Percentiles rank a stretch among this genome's conserved stretches.
phyloP scores from a whole-genome alignment of 768 basidiomycete genomes.

The Collybia mongolica region DNA sequence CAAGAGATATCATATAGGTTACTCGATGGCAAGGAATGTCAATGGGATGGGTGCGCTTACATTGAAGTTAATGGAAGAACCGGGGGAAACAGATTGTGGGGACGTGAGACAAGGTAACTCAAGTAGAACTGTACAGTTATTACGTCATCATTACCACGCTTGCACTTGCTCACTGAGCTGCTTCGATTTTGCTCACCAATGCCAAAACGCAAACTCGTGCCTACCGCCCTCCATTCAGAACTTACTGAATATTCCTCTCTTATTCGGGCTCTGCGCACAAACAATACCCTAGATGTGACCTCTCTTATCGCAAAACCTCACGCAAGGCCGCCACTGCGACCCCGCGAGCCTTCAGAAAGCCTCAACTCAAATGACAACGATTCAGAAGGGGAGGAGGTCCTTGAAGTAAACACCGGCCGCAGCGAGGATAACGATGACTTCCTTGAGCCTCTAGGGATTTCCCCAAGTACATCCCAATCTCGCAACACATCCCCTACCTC shows the following conservation, averaged over 20 bases:
- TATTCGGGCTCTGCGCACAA: constrained; percentile 61
- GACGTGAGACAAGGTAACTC: constrained; percentile 8
- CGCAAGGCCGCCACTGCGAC: constrained; percentile 1
- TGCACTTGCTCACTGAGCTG: constrained; percentile 7
- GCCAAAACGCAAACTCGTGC: constrained; percentile 44
- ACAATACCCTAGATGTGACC: constrained; percentile 55
- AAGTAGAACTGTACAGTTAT: constrained; percentile 43
- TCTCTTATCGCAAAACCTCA: constrained; percentile 39
- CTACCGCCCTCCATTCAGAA: constrained; percentile 58
- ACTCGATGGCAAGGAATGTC: background rate
- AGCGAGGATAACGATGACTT: constrained; percentile 6
- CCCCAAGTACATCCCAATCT: constrained; percentile 8
- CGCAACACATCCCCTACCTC: constrained; percentile 10
- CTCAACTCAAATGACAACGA: constrained; percentile 21
- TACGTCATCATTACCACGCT: constrained; percentile 30
- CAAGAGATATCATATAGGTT: background rate
- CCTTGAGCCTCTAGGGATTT: background rate
- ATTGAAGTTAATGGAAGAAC: constrained; percentile 29
- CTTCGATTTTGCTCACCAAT: constrained; percentile 13
- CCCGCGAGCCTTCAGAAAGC: background rate
- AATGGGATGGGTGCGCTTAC: constrained; percentile 18
- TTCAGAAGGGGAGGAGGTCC: constrained; percentile 7
- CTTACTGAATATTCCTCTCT: constrained; percentile 67
- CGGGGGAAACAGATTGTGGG: constrained; percentile 14
- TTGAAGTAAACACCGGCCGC: constrained; percentile 22